These are phyloP conservation scores for Mycena sp. DNA, from an alignment of 1,284 basidiomycete species.

Conservation along the genomic window DNA sequence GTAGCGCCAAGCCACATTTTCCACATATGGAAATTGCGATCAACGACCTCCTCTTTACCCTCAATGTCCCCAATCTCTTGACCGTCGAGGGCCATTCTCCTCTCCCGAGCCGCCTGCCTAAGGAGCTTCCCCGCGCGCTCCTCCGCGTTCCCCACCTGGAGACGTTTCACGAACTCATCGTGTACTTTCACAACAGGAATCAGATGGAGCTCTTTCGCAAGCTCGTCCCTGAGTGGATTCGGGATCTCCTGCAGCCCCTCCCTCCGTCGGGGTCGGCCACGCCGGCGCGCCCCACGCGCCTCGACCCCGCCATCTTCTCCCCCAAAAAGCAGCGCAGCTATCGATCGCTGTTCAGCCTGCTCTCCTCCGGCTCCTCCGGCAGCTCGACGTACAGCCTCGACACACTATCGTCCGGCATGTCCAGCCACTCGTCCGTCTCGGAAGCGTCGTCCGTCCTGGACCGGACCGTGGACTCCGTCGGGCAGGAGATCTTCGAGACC, in stretches of 20 bases:
- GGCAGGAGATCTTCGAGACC: slow-evolving; percentile 40
- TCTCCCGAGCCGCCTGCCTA: slow-evolving; percentile 44
- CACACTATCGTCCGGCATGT: slow-evolving; percentile 20
- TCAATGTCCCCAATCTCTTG: slow-evolving; percentile 47
- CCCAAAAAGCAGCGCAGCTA: slow-evolving; percentile 18
- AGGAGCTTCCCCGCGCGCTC: slow-evolving; percentile 46
- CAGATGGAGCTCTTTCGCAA: slow-evolving; percentile 47
- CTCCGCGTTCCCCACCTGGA: slow-evolving; percentile 45
- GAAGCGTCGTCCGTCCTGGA: slow-evolving; percentile 7
- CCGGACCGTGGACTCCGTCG: slow-evolving; percentile 34
- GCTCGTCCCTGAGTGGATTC: slow-evolving; percentile 50
- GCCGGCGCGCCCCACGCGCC: background rate
- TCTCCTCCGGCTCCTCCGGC: slow-evolving; percentile 14
- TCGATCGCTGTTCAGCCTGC: slow-evolving; percentile 11
- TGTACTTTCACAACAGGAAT: slow-evolving; percentile 51
- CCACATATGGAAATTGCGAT: slow-evolving; percentile 45
- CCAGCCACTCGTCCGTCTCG: slow-evolving; percentile 11
- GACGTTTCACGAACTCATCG: slow-evolving; percentile 47
- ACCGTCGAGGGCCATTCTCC: slow-evolving; percentile 14
- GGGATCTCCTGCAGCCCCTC: slow-evolving; percentile 47
- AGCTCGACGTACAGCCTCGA: slow-evolving; percentile 22
- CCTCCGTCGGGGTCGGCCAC: slow-evolving; percentile 18
- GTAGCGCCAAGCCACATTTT: slow-evolving; percentile 9
- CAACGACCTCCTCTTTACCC: slow-evolving; percentile 49
- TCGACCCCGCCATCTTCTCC: slow-evolving; percentile 6